These are phyloP conservation scores for Blastomyces emzantsi DNA, from an alignment of 2,329 filamentous ascomycete species.

Conservation along the genomic window DNA sequence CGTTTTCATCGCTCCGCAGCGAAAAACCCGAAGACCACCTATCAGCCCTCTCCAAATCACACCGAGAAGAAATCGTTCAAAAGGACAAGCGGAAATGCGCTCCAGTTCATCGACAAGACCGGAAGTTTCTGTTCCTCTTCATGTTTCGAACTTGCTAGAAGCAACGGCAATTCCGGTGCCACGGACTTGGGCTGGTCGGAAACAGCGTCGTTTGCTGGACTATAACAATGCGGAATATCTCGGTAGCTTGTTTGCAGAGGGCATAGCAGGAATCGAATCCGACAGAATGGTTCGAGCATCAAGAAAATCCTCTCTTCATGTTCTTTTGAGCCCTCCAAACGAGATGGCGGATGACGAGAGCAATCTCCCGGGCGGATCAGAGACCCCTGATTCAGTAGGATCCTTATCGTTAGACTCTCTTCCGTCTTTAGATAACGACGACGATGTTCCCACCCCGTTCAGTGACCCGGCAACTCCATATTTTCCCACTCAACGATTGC, in stretches of 20 bases:
- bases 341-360: constrained; percentile 28
- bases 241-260: constrained; percentile 48
- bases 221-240: constrained; percentile 41
- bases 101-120: constrained; percentile 24
- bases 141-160: constrained; percentile 50
- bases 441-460: constrained; percentile 41
- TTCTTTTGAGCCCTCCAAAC: constrained; percentile 48
- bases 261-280: constrained; percentile 42
- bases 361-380: constrained; percentile 33
- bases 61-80: constrained; percentile 31
- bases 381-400: constrained; percentile 39
- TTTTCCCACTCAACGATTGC: constrained; percentile 30
- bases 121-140: constrained; percentile 42
- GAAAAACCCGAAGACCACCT: constrained; percentile 11
- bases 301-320: constrained; percentile 43
- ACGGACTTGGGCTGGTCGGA: constrained; percentile 31
- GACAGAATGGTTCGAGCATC: constrained; percentile 23
- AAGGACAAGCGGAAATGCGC: constrained; percentile 16
- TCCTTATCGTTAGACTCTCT: constrained; percentile 52
- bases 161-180: constrained; percentile 52
- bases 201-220: constrained; percentile 33
- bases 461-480: constrained; percentile 38
- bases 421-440: constrained; percentile 44
- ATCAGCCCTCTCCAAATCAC: constrained; percentile 21
- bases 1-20: constrained; percentile 12